Evolutionary conservation across 148 eudicot species (phyloP), one percentile per base, ranked within the genome.

Genomic region (Heliosperma pusillum): DNA sequence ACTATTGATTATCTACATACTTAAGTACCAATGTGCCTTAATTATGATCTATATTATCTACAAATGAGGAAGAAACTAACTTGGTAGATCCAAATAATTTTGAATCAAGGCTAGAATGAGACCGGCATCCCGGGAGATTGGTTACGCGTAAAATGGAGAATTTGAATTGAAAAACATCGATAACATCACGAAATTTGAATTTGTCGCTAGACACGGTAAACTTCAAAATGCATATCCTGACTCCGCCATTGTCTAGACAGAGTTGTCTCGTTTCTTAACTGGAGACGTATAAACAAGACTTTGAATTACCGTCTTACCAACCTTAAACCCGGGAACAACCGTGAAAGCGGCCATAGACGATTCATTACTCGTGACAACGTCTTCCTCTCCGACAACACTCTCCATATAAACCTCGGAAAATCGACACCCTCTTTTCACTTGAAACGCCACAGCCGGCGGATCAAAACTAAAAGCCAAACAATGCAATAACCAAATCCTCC

Each of bases 361-460:
- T 2, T 58, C 50, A 15, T 72, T 89, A 15, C 86, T 86, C 15
- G 76, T 65, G 3, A 70, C 82, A 24, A 60, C 80, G 11, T 74
- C 76, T 29, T 77, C 75, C 5, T 55, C 79, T 0, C 82, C 86
- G 17, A 81, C 80, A 69, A 85, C 87, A 17, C 93, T 88, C 30
- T 91, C 97, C 98, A 94, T 90, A 70, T 90, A 91, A 58, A 91
- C 89, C 69, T 94, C 97, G 4, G 98, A 94, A 58, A 90, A 89
- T 6, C 89, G 82, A 42, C 87, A 86, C 0, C 76, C 76, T 80
- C 70, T 84, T 36, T 81, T 82, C 27, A 94, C 93, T 72, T 90
- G 92, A 71, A 91, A 94, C 1, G 88, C 79, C 5, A 77, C 82
- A 13, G 87, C 90, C 16, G 92, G 90, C 10, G 82, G 81, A 67